Evolutionary conservation across 164 flowering plant genomes (phyloP).

Genomic region (Amborella trichopoda): DNA sequence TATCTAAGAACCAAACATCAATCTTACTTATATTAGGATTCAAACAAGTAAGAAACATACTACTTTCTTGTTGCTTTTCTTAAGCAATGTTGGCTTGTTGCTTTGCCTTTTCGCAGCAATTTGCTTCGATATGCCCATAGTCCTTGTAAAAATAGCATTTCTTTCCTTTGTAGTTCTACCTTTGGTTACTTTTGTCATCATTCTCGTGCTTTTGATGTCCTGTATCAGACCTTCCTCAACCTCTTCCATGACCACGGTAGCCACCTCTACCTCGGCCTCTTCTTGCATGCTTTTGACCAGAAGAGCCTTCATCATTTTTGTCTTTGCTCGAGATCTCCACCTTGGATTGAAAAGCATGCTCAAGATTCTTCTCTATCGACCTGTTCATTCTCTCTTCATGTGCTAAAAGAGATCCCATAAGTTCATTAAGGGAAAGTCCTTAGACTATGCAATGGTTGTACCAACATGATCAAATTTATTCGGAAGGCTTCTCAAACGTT

Average conservation of each 20-base stretch:
- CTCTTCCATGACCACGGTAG: slow-evolving; percentile 2
- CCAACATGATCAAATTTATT: slow-evolving; percentile 3
- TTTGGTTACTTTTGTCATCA: background rate
- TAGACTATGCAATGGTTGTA: background rate
- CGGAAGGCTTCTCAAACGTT: background rate
- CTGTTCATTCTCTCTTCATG: background rate
- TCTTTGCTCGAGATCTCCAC: background rate
- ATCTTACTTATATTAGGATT: background rate
- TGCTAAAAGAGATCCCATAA: background rate
- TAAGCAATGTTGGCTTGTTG: background rate
- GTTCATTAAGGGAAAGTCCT: background rate
- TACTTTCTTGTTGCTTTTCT: slow-evolving; percentile 2
- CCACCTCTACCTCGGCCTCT: background rate
- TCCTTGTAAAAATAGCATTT: background rate
- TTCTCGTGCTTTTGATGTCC: background rate
- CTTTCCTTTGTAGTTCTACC: background rate
- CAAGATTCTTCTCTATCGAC: background rate
- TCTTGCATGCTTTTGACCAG: background rate
- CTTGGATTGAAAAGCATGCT: background rate
- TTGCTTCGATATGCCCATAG: background rate
- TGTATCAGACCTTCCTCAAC: background rate
- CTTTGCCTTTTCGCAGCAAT: background rate
- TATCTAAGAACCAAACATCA: background rate
- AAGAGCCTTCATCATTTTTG: background rate
- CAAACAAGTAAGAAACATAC: slow-evolving; percentile 1